These are phyloP conservation scores for Botryosphaeria dothidea DNA, from an alignment of 2,329 filamentous ascomycete genomes.

Conservation along the genomic window DNA sequence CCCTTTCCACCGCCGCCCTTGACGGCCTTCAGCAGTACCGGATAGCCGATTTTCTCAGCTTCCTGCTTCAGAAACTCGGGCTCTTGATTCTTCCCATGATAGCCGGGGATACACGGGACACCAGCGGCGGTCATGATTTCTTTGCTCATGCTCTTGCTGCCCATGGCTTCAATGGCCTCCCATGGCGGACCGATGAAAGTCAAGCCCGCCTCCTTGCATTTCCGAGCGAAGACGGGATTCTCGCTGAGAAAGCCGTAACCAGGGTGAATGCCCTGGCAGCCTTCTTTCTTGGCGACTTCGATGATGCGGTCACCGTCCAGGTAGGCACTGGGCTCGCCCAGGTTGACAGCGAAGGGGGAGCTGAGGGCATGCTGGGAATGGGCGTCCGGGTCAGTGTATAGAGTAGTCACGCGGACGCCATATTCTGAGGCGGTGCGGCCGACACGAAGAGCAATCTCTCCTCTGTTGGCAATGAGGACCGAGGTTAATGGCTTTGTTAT, in stretches of 20 bases:
- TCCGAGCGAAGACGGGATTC: slow-evolving; percentile 85
- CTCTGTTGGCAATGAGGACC: slow-evolving; percentile 93
- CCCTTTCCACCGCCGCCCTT: slow-evolving; percentile 69
- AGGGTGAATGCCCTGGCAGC: slow-evolving; percentile 89
- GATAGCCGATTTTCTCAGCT: slow-evolving; percentile 70
- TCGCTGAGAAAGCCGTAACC: slow-evolving; percentile 95
- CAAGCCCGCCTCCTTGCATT: slow-evolving; percentile 85
- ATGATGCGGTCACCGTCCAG: slow-evolving; percentile 94
- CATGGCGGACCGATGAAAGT: slow-evolving; percentile 91
- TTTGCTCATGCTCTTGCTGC: slow-evolving; percentile 88
- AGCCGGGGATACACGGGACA: slow-evolving; percentile 94
- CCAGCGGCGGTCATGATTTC: slow-evolving; percentile 96
- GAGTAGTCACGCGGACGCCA: slow-evolving; percentile 88
- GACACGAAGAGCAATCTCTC: slow-evolving; percentile 94
- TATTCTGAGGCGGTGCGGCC: slow-evolving; percentile 83
- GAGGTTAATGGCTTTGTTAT: slow-evolving; percentile 55
- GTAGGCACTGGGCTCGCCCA: slow-evolving; percentile 83
- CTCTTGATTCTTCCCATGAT: slow-evolving; percentile 85
- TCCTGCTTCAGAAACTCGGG: slow-evolving; percentile 62
- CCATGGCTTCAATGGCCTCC: slow-evolving; percentile 79
- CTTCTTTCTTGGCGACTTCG: slow-evolving; percentile 77
- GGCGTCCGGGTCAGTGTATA: slow-evolving; percentile 92
- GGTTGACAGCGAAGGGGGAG: slow-evolving; percentile 78
- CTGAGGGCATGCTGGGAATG: slow-evolving; percentile 83
- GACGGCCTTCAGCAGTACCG: slow-evolving; percentile 66